Percentiles rank a stretch among this genome's conserved stretches.
Evolutionary conservation across 306 rosid species (phyloP).

Genomic region (Vicia faba): DNA sequence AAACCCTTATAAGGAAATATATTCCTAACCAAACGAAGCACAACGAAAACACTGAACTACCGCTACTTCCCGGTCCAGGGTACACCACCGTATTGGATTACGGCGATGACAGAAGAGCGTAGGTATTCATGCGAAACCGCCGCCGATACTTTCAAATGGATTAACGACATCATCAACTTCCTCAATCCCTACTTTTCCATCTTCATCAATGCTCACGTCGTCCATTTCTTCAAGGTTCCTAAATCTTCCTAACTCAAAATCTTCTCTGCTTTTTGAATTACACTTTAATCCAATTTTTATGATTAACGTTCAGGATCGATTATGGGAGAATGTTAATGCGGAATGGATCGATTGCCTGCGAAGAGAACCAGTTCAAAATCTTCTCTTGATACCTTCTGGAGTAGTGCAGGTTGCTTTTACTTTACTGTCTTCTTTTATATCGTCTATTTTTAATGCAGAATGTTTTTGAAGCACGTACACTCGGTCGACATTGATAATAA

Average conservation of each 20-base stretch:
- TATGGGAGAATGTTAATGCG: constrained; percentile 69
- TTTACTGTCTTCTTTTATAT: not conserved
- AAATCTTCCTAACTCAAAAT: not conserved
- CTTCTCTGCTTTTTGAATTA: not conserved
- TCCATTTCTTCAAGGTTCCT: constrained; percentile 76
- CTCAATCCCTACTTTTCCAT: constrained; percentile 54
- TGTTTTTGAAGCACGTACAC: no score
- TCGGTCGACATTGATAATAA: no score
- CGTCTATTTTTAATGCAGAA: not conserved
- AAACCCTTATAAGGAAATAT: no score
- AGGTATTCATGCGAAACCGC: constrained; percentile 62
- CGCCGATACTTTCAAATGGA: constrained; percentile 58
- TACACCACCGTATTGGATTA: no score
- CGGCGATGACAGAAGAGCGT: constrained; percentile 28
- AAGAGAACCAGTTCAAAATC: constrained; percentile 58
- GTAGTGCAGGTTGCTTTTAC: constrained; percentile 58
- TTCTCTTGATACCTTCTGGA: constrained; percentile 81
- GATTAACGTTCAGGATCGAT: constrained; percentile 57
- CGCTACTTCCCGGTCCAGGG: no score
- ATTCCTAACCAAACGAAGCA: no score
- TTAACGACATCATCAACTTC: constrained; percentile 69
- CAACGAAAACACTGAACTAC: no score
- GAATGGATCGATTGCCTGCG: constrained; percentile 88
- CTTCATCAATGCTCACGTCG: constrained; percentile 67
- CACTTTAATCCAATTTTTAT: not conserved